These are phyloP conservation scores for Nidula microcarpa DNA, from an alignment of 768 basidiomycete genomes.

Conservation along the genomic window DNA sequence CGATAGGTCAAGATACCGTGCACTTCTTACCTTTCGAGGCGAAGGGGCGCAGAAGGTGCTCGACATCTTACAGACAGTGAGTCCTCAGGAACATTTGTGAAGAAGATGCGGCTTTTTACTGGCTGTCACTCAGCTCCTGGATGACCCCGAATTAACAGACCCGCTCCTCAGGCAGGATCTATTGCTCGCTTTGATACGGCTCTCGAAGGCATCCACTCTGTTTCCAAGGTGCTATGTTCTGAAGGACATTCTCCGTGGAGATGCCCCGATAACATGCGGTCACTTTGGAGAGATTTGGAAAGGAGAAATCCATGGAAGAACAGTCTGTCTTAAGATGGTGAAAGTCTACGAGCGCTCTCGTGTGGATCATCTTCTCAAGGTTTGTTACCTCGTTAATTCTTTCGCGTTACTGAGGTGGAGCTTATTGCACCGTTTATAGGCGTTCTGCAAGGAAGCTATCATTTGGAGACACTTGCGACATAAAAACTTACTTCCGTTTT, in stretches of 20 bases:
- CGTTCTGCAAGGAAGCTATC: constrained; percentile 2
- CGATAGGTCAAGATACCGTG: background rate
- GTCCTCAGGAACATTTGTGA: too few species aligned
- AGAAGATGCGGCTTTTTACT: too few species aligned
- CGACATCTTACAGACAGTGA: constrained; percentile 16
- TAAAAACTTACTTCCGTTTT: constrained; percentile 6
- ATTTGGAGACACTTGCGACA: constrained; percentile 8
- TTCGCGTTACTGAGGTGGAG: too few species aligned
- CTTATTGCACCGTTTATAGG: background rate
- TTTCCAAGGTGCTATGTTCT: constrained; percentile 3
- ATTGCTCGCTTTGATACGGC: constrained; percentile 1
- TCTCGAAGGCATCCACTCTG: constrained; percentile 1
- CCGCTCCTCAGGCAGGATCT: background rate
- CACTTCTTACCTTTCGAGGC: background rate
- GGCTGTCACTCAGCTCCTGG: too few species aligned
- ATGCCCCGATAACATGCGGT: constrained; percentile 3
- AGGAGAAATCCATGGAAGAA: background rate
- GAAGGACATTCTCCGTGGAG: background rate
- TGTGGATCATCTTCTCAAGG: constrained; percentile 5
- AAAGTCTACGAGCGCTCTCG: background rate
- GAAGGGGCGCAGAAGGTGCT: background rate
- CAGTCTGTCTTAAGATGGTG: constrained; percentile 2
- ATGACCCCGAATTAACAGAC: too few species aligned
- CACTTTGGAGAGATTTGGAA: constrained; percentile 7
- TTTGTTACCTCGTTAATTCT: too few species aligned